Evolutionary conservation across 2,329 filamentous ascomycete genomes (phyloP), one percentile per base, ranked within the genome.

Genomic region (Verticillium zaregamsianum): DNA sequence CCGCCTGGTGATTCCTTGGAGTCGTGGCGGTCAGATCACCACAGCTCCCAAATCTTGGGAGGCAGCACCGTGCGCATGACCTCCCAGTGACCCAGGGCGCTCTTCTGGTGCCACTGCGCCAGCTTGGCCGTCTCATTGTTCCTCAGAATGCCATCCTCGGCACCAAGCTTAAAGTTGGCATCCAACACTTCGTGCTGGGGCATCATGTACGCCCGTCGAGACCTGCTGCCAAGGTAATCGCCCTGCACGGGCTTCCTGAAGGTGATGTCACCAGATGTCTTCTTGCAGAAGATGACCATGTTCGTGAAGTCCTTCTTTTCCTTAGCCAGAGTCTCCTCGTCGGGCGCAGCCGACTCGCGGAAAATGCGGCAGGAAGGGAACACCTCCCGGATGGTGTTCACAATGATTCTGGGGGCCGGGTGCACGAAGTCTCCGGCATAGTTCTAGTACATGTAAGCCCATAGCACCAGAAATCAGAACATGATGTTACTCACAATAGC

Each of bases 311-410:
- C 91, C 32, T 78, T 76, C 2, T 79, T 80, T 20, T 79, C 74
- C 52, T 77, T 71, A 39, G 80, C 79, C 25, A 85, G 74, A 8
- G 78, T 76, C 28, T 79, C 76, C 1, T 76, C 75, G 5, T 85
- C 78, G 3, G 80, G 76, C 1, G 81, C 76, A 4, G 86, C 81
- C 31, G 84, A 82, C 76, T 99, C 95, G 65, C 95, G 89, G 83
- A 93, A 99, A 68, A 96, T 86, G 63, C 93, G 91, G 77, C 95
- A 99, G 4, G 87, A 86, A n/a, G 92, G 90, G 75, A 98, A 99
- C 62, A 95, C 87, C 32, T 85, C 76, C 65, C 83, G 82, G 73
- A 98, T 93, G 35, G 95, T 98, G 70, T 90, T 87, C 68, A 96
- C 86, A 31, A 97, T 85, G 35, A 94, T 86, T 61, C 85, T 86